Conservation (phyloP, 2,329 filamentous ascomycete species). For the Colletotrichum sp. region DNA sequence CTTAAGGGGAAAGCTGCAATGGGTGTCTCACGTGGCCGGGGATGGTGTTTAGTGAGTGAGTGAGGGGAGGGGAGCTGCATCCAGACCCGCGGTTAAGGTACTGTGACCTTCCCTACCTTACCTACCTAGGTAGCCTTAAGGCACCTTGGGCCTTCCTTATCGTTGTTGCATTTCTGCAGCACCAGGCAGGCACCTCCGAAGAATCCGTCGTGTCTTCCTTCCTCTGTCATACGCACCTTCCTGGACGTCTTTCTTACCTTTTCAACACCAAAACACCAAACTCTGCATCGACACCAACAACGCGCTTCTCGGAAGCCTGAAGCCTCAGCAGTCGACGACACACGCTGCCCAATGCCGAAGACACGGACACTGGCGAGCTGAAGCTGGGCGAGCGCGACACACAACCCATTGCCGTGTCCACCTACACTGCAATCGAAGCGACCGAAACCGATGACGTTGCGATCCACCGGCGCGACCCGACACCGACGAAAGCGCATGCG, state of each 20-base stretch:
- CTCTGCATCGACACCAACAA: background rate
- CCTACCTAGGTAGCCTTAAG: background rate
- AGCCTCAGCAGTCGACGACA: background rate
- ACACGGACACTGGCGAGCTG: background rate
- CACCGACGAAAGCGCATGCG: slow-evolving; percentile 1
- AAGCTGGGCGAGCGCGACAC: background rate
- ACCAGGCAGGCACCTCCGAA: background rate
- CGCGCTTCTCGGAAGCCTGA: background rate
- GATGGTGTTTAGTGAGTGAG: background rate
- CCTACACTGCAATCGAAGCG: background rate
- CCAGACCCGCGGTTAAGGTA: background rate
- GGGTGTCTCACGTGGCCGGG: background rate
- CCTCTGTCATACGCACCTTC: background rate
- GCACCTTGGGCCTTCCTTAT: background rate
- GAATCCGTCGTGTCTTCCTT: background rate
- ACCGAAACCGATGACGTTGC: slow-evolving; percentile 9
- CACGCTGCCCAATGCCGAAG: background rate
- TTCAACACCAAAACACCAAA: background rate
- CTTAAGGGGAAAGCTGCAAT: background rate
- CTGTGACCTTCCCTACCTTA: background rate
- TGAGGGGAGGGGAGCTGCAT: background rate
- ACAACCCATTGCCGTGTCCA: background rate
- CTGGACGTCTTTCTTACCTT: background rate
- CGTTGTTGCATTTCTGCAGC: background rate
- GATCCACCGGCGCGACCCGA: background rate